Conservation (phyloP, 139 green algal species). For the Haematococcus lacustris region DNA sequence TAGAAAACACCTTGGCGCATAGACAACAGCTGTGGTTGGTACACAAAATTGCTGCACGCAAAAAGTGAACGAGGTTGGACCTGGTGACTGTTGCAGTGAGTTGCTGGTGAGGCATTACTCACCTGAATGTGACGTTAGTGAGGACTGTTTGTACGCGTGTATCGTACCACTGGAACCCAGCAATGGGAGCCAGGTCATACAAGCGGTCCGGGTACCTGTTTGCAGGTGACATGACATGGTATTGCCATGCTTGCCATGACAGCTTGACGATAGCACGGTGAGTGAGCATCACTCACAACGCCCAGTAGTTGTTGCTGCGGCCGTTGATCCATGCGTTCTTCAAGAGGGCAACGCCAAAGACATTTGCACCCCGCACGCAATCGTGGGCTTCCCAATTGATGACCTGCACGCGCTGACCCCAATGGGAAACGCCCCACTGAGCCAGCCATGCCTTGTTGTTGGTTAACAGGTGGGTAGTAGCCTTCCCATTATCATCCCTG, state of each 20-base stretch:
- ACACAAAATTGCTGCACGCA: conserved; percentile 35
- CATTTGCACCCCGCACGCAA: conserved; percentile 37
- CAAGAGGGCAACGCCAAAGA: conserved; percentile 40
- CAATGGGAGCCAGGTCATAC: conserved; percentile 35
- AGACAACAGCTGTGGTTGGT: conserved; percentile 27
- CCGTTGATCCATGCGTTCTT: conserved; percentile 29
- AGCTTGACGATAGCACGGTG: neutral
- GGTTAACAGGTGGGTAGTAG: conserved; percentile 7
- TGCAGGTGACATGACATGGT: neutral
- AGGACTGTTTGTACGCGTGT: conserved; percentile 34
- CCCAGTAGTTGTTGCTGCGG: conserved; percentile 26
- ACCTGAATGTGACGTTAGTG: conserved; percentile 38
- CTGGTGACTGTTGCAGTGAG: no score
- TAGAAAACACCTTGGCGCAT: conserved; percentile 20
- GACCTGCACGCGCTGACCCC: conserved; percentile 35
- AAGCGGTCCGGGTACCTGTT: conserved; percentile 29
- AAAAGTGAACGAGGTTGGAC: neutral
- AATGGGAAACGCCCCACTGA: conserved; percentile 40
- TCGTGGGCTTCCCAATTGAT: conserved; percentile 33
- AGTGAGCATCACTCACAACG: conserved; percentile 11
- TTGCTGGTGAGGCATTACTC: no score
- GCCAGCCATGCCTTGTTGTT: conserved; percentile 46
- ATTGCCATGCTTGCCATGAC: neutral
- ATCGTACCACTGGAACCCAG: conserved; percentile 50
- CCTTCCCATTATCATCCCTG: no score